These are phyloP conservation scores for Omphalotus olearius DNA, from an alignment of 1,284 basidiomycete genomes.

Conservation along the genomic window DNA sequence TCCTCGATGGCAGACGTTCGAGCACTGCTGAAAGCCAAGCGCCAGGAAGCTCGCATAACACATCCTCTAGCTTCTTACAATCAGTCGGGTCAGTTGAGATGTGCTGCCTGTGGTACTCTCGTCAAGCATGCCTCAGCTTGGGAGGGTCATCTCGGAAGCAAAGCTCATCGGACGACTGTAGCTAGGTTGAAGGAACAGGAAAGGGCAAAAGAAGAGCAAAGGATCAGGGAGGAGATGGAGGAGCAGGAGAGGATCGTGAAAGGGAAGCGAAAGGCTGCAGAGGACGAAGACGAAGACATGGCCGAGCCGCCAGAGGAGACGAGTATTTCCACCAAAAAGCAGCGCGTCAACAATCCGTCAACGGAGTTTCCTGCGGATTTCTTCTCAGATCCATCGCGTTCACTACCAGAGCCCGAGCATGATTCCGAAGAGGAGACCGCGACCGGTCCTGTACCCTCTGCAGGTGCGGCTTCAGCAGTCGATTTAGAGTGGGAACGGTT, in stretches of 20 bases:
- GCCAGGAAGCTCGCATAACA: conserved; percentile 63
- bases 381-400: conserved; percentile 71
- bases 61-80: conserved; percentile 74
- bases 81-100: conserved; percentile 60
- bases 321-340: conserved; percentile 28
- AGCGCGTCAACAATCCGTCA: conserved; percentile 23
- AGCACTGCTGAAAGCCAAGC: conserved; percentile 70
- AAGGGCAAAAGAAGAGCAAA: conserved; percentile 29
- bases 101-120: conserved; percentile 54
- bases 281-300: conserved; percentile 31
- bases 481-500: conserved; percentile 70
- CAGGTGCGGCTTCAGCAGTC: conserved; percentile 19
- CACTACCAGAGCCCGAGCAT: conserved; percentile 37
- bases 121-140: conserved; percentile 78
- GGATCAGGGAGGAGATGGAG: conserved; percentile 26
- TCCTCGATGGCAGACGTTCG: conserved; percentile 66
- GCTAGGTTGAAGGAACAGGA: conserved; percentile 53
- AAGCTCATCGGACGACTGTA: conserved; percentile 64
- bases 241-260: conserved; percentile 20
- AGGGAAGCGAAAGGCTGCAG: conserved; percentile 41
- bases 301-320: conserved; percentile 24
- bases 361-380: conserved; percentile 62
- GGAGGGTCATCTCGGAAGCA: conserved; percentile 82
- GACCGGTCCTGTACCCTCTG: conserved; percentile 7
- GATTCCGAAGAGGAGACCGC: conserved; percentile 38